Evolutionary conservation across 257 asterid species (phyloP).

Genomic region (Ballota nigra): DNA sequence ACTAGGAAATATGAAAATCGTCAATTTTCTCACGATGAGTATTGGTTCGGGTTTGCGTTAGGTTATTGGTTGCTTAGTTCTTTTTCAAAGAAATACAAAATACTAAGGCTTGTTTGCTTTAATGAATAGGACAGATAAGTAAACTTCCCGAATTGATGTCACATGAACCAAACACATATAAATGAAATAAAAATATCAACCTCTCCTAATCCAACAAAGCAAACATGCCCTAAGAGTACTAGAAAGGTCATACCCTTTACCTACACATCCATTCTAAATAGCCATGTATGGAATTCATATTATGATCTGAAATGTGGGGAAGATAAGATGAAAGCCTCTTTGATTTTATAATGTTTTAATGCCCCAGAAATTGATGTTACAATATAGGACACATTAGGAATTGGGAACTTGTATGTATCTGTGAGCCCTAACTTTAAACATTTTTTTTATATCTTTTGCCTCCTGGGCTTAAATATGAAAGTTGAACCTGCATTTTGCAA

Average conservation of each 20-base stretch:
- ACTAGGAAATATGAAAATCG: not conserved
- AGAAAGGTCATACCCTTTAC: not conserved
- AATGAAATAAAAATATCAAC: too few relatives aligned
- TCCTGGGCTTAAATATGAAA: not conserved
- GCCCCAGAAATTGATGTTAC: not conserved
- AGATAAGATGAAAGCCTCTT: not conserved
- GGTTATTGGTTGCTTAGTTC: not conserved
- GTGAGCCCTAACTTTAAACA: not conserved
- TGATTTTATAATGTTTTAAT: not conserved
- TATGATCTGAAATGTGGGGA: conserved; percentile 2
- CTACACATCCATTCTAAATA: not conserved
- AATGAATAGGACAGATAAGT: too few relatives aligned
- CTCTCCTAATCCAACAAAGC: too few relatives aligned
- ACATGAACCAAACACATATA: too few relatives aligned
- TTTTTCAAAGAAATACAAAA: not conserved
- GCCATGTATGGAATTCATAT: not conserved
- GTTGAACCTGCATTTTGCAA: not conserved
- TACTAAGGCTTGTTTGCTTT: too few relatives aligned
- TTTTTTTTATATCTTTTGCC: not conserved
- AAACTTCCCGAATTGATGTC: too few relatives aligned
- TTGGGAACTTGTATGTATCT: not conserved
- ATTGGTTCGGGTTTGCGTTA: not conserved
- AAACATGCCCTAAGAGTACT: not conserved
- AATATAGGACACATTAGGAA: not conserved
- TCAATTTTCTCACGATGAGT: not conserved